Evolutionary conservation across 306 rosid genomes (phyloP), one percentile per base, ranked within the genome.

Genomic region (Quercus suber): DNA sequence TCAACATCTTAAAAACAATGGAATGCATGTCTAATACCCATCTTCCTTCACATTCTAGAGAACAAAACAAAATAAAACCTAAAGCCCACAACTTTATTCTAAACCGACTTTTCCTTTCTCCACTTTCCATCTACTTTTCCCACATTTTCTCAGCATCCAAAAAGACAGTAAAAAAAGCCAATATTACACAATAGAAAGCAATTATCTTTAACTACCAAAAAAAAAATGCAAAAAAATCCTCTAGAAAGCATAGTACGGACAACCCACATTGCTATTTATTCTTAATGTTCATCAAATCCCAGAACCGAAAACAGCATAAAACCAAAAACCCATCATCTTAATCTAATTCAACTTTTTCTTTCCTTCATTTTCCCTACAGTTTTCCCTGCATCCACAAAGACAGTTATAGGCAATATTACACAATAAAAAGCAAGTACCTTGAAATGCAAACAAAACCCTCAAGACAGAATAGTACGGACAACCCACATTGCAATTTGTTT

Each of bases 101-200:
- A 27, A 5, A 35, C 25, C 52, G 0, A 28, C 37, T 12, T 52
- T 19, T 64, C 58, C 9, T 30, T 17, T 19, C 7, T 41, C 45
- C 45, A 0, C 17, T 69, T 12, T 77, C 12, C 12, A 41, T 41
- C 45, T 41, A 56, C 33, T 56, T 30, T 25, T 45, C 76, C 71
- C 76, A 14, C 81, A 80, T 41, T 71, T 60, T 61, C 31, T 31
- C 76, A 76, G 52, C 58, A 76, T 41, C 71, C 76, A 63, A 72
- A 64, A 69, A 64, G 30, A 60, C 37, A 27, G 51, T 27, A 60
- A 71, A 37, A 49, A 37, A 41, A 8, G 17, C 10, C 41, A 63
- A 30, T 18, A 64, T 28, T 30, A 64, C 43, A 9, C 11, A 64
- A 64, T 2, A 64, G 6, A 41, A 64, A 30, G 2, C 2, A 1